Conservation (phyloP, 2,329 filamentous ascomycete species). For the Colletotrichum orbiculare region DNA sequence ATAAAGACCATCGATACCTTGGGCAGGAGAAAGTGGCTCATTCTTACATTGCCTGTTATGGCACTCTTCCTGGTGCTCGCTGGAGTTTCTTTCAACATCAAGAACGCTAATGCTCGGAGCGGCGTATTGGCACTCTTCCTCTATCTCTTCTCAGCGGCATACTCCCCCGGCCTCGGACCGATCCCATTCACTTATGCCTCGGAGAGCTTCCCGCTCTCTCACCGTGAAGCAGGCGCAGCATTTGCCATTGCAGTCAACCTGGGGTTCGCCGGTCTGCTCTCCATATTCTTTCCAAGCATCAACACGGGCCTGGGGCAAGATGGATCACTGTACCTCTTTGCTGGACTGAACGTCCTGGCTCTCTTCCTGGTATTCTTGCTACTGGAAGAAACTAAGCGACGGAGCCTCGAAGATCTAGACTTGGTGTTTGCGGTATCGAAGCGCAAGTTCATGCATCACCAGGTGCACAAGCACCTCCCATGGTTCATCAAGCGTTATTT, state of each 20-base stretch:
- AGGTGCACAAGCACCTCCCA: conserved; percentile 48
- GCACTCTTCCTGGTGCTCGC: conserved; percentile 53
- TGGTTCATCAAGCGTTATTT: conserved; percentile 47
- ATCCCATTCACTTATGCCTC: conserved; percentile 63
- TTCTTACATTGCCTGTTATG: conserved; percentile 57
- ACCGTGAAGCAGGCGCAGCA: conserved; percentile 61
- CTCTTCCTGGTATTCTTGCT: conserved; percentile 58
- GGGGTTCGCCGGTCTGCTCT: conserved; percentile 57
- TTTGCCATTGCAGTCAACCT: conserved; percentile 61
- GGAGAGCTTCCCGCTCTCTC: conserved; percentile 61
- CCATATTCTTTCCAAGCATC: conserved; percentile 53
- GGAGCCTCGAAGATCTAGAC: conserved; percentile 53
- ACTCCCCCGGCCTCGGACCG: conserved; percentile 55
- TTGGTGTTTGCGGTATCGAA: conserved; percentile 53
- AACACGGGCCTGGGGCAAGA: conserved; percentile 42
- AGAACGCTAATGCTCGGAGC: conserved; percentile 35
- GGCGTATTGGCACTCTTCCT: conserved; percentile 51
- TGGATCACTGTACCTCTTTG: conserved; percentile 57
- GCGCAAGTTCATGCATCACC: conserved; percentile 50
- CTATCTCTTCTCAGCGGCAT: conserved; percentile 54
- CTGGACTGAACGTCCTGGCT: conserved; percentile 58
- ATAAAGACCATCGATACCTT: conserved; percentile 53
- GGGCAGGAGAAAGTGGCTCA: conserved; percentile 55
- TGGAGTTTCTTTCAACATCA: conserved; percentile 47
- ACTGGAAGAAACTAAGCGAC: conserved; percentile 55